Conservation (phyloP, 768 basidiomycete genomes). For the Podaxis mareebaensis region DNA sequence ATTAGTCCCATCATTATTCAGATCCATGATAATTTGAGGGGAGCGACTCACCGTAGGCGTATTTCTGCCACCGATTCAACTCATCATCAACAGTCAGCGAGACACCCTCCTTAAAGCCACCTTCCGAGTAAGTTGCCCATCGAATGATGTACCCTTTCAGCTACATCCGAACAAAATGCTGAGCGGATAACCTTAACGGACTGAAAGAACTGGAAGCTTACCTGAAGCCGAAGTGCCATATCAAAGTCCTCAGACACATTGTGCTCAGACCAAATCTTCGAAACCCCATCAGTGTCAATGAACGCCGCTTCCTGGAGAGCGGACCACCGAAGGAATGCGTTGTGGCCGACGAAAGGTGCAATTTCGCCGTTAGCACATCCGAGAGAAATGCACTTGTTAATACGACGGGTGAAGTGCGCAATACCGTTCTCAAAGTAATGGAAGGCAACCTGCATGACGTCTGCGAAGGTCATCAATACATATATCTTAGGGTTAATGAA, state of each 20-base stretch:
- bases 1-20: conserved; percentile 8
- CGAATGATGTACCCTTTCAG: conserved; percentile 74
- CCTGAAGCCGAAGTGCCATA: conserved; percentile 69
- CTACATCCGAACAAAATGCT: conserved; percentile 23
- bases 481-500: background rate
- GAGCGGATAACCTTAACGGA: background rate
- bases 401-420: conserved; percentile 83
- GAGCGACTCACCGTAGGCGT: conserved; percentile 59
- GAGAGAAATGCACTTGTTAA: conserved; percentile 83
- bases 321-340: conserved; percentile 88
- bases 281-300: conserved; percentile 56
- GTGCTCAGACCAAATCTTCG: conserved; percentile 80
- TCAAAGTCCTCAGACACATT: conserved; percentile 87
- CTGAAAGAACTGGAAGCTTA: conserved; percentile 19
- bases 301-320: conserved; percentile 87
- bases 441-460: conserved; percentile 88
- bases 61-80: conserved; percentile 91
- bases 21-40: background rate
- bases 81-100: conserved; percentile 89
- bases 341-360: conserved; percentile 84
- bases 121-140: conserved; percentile 84
- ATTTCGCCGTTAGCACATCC: conserved; percentile 81
- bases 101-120: conserved; percentile 91
- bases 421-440: conserved; percentile 93
- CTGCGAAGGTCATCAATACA: conserved; percentile 31